A percentile compares a stretch with the other conserved stretches of the same genome.
Conservation (phyloP, 805 yeast genomes). For the Brettanomyces naardenensis region DNA sequence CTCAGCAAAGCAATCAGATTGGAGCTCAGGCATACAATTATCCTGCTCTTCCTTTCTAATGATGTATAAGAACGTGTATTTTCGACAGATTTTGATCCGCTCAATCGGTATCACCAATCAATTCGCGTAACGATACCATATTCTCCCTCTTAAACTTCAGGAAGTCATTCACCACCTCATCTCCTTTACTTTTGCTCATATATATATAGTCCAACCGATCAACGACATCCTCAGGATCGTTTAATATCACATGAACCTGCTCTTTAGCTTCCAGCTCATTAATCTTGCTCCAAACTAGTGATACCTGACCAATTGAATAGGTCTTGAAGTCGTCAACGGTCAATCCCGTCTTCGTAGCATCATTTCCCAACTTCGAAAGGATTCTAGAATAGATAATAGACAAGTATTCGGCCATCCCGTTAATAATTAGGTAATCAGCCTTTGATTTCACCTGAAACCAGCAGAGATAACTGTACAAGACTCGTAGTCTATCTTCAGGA, state of each 20-base stretch:
- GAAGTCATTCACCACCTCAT: conserved; percentile 10
- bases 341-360: background rate
- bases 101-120: no score
- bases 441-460: background rate
- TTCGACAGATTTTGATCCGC: no score
- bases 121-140: conserved; percentile 11
- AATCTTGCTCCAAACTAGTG: conserved; percentile 11
- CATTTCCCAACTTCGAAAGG: conserved; percentile 7
- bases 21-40: background rate
- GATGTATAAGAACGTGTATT: no score
- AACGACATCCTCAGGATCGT: conserved; percentile 15
- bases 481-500: conserved; percentile 2
- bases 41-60: background rate
- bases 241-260: conserved; percentile 9
- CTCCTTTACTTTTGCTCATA: conserved; percentile 4
- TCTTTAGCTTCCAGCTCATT: conserved; percentile 6
- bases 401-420: conserved; percentile 19
- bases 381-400: conserved; percentile 17
- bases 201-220: conserved; percentile 12
- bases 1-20: no score
- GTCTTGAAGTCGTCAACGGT: conserved; percentile 5
- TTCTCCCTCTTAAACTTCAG: conserved; percentile 7
- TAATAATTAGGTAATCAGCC: background rate
- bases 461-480: conserved; percentile 1
- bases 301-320: conserved; percentile 11